Evolutionary conservation across 164 flowering plant species (phyloP), one percentile per base, ranked within the genome.

Genomic region (Sedum album): DNA sequence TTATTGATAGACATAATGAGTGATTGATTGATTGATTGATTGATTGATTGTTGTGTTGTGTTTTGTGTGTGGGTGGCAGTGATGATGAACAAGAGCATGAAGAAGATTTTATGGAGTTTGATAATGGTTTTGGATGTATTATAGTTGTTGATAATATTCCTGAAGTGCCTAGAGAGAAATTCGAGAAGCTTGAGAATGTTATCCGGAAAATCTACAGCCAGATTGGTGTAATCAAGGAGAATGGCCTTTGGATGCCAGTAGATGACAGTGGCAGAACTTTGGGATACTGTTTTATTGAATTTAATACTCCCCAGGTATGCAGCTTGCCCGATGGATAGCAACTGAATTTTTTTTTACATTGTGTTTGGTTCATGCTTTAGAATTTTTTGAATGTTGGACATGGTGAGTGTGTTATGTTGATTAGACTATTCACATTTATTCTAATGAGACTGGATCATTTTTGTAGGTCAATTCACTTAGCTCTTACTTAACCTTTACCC

Each of bases 91-190:
- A 81, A 68, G 67, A 83, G 21, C 73, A 70, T n/a, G 75, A 75
- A 31, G 96, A 84, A 53, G 97, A 92, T 30, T 39, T 66, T 7
- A 18, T 77, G 74, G 96, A 90, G 25, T 84, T 81, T 14, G 99
- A 92, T 17, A 11, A 72, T 8, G 91, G 93, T 0, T 80, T 82
- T 35, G 89, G 86, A 1, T 90, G 86, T 68, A 78, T 85, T 38
- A 88, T 94, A 1, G 88, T 92, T 6, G 97, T 90, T 9, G 99
- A 92, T 68, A 86, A 94, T 69, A 78, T 92, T 0, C 99, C 99
- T 0, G 88, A 85, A n/a, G 97, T 92, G 63, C 88, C 94, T 0
- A 72, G 39, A 1, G 97, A 92, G 75, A 94, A 94, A 64, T 92
- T 77, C 35, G 92, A 88, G 71, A 94, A 92, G 76, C 86, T 94